A percentile compares a stretch with the other conserved stretches of the same genome.
Conservation (phyloP, 2,329 filamentous ascomycete species). For the Arthroderma uncinatum region DNA sequence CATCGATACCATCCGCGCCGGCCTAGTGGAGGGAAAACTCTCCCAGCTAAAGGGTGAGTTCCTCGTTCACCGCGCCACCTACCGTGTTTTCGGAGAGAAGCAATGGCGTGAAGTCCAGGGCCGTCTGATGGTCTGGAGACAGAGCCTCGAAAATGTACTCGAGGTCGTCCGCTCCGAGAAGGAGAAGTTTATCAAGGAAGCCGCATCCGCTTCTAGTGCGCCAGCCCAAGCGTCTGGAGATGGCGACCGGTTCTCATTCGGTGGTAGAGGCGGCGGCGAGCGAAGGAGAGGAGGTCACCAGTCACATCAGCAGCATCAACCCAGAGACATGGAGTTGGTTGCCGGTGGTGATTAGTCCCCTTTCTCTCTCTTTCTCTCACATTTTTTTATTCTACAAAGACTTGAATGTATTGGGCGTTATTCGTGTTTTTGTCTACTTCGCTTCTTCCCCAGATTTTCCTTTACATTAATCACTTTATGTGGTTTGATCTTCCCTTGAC, state of each 20-base stretch:
- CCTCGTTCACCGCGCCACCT: conserved; percentile 88
- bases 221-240: conserved; percentile 21
- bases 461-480: background rate
- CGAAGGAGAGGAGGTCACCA: conserved; percentile 24
- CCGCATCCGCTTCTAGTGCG: conserved; percentile 52
- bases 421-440: conserved; percentile 1
- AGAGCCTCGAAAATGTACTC: conserved; percentile 67
- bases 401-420: conserved; percentile 9
- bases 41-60: conserved; percentile 88
- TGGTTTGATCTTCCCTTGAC: background rate
- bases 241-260: conserved; percentile 18
- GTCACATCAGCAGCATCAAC: conserved; percentile 19
- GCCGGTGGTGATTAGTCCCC: conserved; percentile 22
- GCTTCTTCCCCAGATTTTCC: background rate
- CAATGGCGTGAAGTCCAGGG: conserved; percentile 94
- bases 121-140: conserved; percentile 81
- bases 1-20: conserved; percentile 93
- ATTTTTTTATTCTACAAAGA: background rate
- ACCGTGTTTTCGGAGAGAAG: conserved; percentile 94
- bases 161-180: conserved; percentile 69
- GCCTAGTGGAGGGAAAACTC: conserved; percentile 90
- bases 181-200: conserved; percentile 62
- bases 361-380: background rate
- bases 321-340: conserved; percentile 29
- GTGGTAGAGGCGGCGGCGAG: conserved; percentile 22